These are phyloP conservation scores for Aspergillus ostianus DNA, from an alignment of 495 filamentous ascomycete genomes.

Conservation along the genomic window DNA sequence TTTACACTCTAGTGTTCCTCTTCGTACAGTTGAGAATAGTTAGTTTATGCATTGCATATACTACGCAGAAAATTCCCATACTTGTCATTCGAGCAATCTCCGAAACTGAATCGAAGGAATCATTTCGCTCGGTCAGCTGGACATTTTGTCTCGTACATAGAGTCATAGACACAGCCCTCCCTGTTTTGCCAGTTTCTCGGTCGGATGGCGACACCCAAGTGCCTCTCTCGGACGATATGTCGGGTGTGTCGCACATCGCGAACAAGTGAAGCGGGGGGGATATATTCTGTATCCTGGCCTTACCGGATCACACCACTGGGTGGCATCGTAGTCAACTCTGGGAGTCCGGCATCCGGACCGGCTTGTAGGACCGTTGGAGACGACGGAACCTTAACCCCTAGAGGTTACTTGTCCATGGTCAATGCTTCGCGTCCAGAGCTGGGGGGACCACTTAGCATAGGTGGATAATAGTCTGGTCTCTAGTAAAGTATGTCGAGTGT, in stretches of 20 bases:
- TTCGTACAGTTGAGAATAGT: too few relatives aligned
- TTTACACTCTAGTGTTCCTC: too few relatives aligned
- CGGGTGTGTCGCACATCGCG: background rate
- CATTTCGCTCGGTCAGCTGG: background rate
- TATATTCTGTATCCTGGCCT: conserved; percentile 4
- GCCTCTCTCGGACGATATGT: background rate
- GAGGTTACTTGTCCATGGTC: conserved; percentile 13
- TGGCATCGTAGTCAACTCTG: conserved; percentile 14
- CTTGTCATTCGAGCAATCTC: background rate
- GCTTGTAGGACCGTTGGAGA: conserved; percentile 1
- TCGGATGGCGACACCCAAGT: background rate
- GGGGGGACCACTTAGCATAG: too few relatives aligned
- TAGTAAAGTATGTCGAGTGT: background rate
- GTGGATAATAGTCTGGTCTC: background rate
- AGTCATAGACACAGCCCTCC: background rate
- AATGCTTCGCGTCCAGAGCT: background rate
- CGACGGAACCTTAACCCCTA: conserved; percentile 11
- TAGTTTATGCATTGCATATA: background rate
- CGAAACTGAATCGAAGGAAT: background rate
- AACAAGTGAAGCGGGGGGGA: conserved; percentile 3
- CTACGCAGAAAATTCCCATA: background rate
- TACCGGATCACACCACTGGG: conserved; percentile 22
- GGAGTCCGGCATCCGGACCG: conserved; percentile 16
- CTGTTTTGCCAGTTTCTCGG: background rate
- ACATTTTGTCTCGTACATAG: background rate